phyloP scores from a whole-genome alignment of 2,329 filamentous ascomycete species.

The Fusarium nelsonii region DNA sequence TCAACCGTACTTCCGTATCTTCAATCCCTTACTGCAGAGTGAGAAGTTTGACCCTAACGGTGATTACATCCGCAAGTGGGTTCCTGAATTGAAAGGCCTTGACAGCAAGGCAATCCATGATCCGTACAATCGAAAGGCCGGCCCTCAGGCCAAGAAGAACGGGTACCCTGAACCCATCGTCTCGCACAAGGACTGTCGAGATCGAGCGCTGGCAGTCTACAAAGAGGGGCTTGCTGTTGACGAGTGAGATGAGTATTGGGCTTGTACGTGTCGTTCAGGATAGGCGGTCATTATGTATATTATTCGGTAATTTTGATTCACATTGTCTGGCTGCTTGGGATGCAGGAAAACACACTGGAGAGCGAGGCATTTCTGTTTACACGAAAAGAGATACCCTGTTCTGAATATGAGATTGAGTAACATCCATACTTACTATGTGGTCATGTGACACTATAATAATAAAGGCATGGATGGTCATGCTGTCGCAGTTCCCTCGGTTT shows the following conservation, averaged over 20 bases:
- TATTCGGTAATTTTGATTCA: neutral
- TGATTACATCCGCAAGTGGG: constrained; percentile 84
- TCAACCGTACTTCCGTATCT: constrained; percentile 91
- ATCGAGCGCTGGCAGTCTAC: constrained; percentile 76
- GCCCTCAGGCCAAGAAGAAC: constrained; percentile 68
- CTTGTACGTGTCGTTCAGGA: neutral
- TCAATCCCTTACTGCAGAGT: constrained; percentile 86
- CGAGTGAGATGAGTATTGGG: constrained; percentile 35
- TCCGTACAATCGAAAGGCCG: constrained; percentile 77
- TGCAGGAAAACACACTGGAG: neutral
- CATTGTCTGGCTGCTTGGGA: neutral
- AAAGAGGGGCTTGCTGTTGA: constrained; percentile 63
- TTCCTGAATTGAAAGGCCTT: constrained; percentile 77
- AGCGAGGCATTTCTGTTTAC: neutral
- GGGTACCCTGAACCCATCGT: constrained; percentile 84
- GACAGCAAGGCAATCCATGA: constrained; percentile 81
- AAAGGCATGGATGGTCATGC: too few species aligned
- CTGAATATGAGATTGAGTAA: neutral
- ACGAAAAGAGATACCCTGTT: neutral
- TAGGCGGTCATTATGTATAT: too few species aligned
- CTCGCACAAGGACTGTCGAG: constrained; percentile 76
- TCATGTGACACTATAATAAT: neutral
- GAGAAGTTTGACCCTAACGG: constrained; percentile 87
- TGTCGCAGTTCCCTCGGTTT: too few species aligned
- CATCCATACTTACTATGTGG: neutral